Evolutionary conservation across 2,329 filamentous ascomycete species (phyloP).

Genomic region (Aureobasidium sp.): DNA sequence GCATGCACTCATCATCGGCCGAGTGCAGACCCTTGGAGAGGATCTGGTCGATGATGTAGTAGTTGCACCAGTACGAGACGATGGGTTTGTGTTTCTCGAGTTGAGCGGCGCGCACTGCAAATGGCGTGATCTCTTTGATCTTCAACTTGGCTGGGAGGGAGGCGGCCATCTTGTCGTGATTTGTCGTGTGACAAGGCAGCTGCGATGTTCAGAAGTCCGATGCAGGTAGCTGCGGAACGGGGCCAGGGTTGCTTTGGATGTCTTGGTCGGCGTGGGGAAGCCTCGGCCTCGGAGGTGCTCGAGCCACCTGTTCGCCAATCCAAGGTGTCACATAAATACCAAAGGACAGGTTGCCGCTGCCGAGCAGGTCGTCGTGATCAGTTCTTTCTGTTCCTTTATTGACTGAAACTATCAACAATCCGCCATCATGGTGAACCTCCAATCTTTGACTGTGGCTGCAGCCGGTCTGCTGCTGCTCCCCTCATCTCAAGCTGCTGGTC

Average conservation of each 20-base stretch:
- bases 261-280: neutral
- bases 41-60: constrained; percentile 90
- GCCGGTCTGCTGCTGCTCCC: constrained; percentile 60
- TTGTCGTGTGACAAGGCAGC: neutral
- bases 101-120: constrained; percentile 75
- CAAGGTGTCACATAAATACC: neutral
- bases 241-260: neutral
- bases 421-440: constrained; percentile 17
- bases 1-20: constrained; percentile 66
- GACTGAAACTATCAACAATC: neutral
- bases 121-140: constrained; percentile 65
- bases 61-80: constrained; percentile 92
- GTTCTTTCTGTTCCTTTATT: neutral
- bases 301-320: constrained; percentile 5
- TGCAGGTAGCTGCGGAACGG: neutral
- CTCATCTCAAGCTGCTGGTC: constrained; percentile 58
- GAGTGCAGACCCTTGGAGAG: constrained; percentile 73
- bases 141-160: constrained; percentile 66
- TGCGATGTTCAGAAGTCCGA: neutral
- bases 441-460: constrained; percentile 43
- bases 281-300: constrained; percentile 13
- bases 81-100: constrained; percentile 79
- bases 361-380: too few species aligned
- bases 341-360: constrained; percentile 20
- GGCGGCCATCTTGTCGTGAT: constrained; percentile 56